These are phyloP conservation scores for Saraca asoca DNA, from an alignment of 331 rosid species.

Conservation along the genomic window DNA sequence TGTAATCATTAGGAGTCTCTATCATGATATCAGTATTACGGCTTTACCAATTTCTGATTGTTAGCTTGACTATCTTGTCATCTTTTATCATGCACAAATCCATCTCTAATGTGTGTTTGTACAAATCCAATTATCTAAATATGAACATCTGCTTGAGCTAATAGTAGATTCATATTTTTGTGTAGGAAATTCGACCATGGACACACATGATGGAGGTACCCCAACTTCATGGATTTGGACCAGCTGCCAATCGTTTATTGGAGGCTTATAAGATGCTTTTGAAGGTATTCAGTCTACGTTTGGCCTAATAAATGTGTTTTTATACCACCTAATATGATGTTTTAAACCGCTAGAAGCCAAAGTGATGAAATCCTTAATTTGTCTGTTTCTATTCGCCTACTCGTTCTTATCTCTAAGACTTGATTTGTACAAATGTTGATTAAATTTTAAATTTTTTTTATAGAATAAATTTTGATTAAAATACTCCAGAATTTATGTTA, in stretches of 20 bases:
- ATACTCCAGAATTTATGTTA: neutral
- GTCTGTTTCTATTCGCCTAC: neutral
- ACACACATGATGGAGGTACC: slow-evolving; percentile 99
- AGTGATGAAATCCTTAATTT: slow-evolving; percentile 15
- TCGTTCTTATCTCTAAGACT: neutral
- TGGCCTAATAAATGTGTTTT: neutral
- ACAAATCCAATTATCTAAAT: neutral
- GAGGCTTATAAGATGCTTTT: slow-evolving; percentile 96
- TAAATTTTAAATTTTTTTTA: too few relatives aligned
- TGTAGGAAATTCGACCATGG: slow-evolving; percentile 98
- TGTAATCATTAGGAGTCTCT: too few relatives aligned
- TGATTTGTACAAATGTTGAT: slow-evolving; percentile 7
- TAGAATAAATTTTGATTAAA: too few relatives aligned
- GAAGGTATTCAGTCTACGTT: slow-evolving; percentile 57
- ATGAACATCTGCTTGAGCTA: neutral
- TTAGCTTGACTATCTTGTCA: neutral
- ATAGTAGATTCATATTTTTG: slow-evolving; percentile 2
- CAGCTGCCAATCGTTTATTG: slow-evolving; percentile 92
- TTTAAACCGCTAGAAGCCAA: slow-evolving; percentile 17
- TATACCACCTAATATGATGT: slow-evolving; percentile 3
- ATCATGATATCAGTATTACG: too few relatives aligned
- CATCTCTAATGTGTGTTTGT: neutral
- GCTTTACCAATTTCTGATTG: neutral
- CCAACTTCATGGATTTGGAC: slow-evolving; percentile 97
- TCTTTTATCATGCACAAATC: neutral